These are phyloP conservation scores for Bipolaris bicolor DNA, from an alignment of 2,329 filamentous ascomycete genomes.

Conservation along the genomic window DNA sequence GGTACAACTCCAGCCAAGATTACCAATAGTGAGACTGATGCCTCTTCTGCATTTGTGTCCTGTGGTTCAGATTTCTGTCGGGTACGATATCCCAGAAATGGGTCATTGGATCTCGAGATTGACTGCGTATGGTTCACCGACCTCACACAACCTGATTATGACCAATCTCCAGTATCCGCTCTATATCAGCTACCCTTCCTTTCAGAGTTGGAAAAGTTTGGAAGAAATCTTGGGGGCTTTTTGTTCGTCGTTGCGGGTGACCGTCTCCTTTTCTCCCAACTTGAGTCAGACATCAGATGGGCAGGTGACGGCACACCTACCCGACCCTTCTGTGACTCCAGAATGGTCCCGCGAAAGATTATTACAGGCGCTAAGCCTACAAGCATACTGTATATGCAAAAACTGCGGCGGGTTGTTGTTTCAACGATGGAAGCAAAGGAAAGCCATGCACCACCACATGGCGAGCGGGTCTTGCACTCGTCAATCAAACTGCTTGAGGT, in stretches of 20 bases:
- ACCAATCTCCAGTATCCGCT: slow-evolving; percentile 41
- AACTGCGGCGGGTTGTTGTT: slow-evolving; percentile 56
- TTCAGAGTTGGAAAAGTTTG: slow-evolving; percentile 39
- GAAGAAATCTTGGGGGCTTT: slow-evolving; percentile 51
- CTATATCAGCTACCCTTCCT: slow-evolving; percentile 38
- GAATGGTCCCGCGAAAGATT: slow-evolving; percentile 37
- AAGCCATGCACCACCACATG: slow-evolving; percentile 34
- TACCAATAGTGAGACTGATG: slow-evolving; percentile 29
- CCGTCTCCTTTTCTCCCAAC: slow-evolving; percentile 55
- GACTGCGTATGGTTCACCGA: slow-evolving; percentile 50
- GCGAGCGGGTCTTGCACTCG: slow-evolving; percentile 48
- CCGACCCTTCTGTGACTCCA: slow-evolving; percentile 11
- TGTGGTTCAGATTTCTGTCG: slow-evolving; percentile 49
- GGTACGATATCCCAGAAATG: slow-evolving; percentile 28
- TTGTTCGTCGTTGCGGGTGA: slow-evolving; percentile 57
- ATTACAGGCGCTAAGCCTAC: slow-evolving; percentile 35
- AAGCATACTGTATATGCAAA: slow-evolving; percentile 53
- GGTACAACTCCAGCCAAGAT: slow-evolving; percentile 39
- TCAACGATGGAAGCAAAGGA: slow-evolving; percentile 51
- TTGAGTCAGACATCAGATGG: slow-evolving; percentile 48
- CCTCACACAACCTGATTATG: slow-evolving; percentile 32
- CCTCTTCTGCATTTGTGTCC: slow-evolving; percentile 43
- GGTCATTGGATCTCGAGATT: slow-evolving; percentile 25
- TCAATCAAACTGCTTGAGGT: slow-evolving; percentile 37
- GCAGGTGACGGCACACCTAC: slow-evolving; percentile 5